A percentile compares a stretch with the other conserved stretches of the same genome.
phyloP scores from a whole-genome alignment of 495 filamentous ascomycete species.

The Staphylotrichum tortipilum region DNA sequence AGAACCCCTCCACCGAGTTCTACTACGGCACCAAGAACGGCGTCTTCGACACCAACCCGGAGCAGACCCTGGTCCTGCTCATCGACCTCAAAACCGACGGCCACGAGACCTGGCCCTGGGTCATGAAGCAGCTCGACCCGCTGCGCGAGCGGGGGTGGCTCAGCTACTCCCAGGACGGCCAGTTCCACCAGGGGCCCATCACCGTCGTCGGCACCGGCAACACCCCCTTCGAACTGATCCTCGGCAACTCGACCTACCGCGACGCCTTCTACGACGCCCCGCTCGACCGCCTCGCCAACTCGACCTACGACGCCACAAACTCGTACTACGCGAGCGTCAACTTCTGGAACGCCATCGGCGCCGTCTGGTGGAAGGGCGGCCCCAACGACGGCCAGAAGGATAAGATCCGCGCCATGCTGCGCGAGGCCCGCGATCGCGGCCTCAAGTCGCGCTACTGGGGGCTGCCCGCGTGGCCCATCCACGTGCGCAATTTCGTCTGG shows the following conservation, averaged over 20 bases:
- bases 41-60: conserved; percentile 51
- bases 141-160: conserved; percentile 55
- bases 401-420: conserved; percentile 55
- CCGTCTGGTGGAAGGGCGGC: conserved; percentile 31
- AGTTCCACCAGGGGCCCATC: conserved; percentile 46
- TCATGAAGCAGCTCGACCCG: conserved; percentile 55
- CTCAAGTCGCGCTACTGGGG: conserved; percentile 73
- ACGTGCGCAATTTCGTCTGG: conserved; percentile 67
- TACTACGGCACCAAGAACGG: conserved; percentile 40
- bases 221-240: conserved; percentile 55
- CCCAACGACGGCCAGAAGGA: conserved; percentile 46
- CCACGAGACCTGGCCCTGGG: conserved; percentile 42
- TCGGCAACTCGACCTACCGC: conserved; percentile 41
- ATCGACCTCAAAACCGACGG: conserved; percentile 61
- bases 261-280: conserved; percentile 66
- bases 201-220: conserved; percentile 77
- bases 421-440: conserved; percentile 59
- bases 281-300: conserved; percentile 32
- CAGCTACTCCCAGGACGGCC: conserved; percentile 46
- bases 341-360: conserved; percentile 38
- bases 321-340: conserved; percentile 48
- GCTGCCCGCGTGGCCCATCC: conserved; percentile 67
- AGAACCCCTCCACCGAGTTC: conserved; percentile 43
- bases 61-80: conserved; percentile 59
- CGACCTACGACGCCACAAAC: conserved; percentile 37